phyloP scores from a whole-genome alignment of 1,139 yeast species.

The Entelexis paramagnoliae region DNA sequence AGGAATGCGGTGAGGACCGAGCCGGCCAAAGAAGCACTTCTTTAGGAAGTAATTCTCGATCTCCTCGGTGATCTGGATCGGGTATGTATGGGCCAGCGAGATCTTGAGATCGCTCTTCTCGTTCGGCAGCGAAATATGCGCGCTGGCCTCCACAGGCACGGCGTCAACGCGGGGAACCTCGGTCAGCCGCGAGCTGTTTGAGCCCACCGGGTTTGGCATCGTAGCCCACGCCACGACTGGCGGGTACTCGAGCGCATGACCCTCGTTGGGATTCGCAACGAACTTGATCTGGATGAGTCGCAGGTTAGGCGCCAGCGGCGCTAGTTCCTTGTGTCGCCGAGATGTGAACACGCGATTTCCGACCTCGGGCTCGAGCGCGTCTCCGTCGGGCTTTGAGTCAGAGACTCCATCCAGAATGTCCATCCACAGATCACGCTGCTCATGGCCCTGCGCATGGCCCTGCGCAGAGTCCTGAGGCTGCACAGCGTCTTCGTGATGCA shows the following conservation, averaged over 20 bases:
- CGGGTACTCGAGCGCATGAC: slow-evolving; percentile 34
- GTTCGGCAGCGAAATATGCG: slow-evolving; percentile 38
- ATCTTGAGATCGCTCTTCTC: slow-evolving; percentile 39
- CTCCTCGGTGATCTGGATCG: slow-evolving; percentile 12
- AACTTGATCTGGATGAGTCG: slow-evolving; percentile 41
- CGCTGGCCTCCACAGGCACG: slow-evolving; percentile 41
- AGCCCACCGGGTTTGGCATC: not conserved
- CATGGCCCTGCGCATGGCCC: too few species aligned
- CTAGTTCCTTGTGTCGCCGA: slow-evolving; percentile 26
- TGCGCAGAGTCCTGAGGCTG: not conserved
- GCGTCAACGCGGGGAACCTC: slow-evolving; percentile 35
- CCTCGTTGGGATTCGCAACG: slow-evolving; percentile 32
- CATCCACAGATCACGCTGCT: not conserved
- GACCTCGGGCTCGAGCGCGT: not conserved
- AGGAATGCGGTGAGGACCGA: slow-evolving; percentile 35
- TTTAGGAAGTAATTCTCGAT: slow-evolving; percentile 35
- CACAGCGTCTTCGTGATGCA: slow-evolving; percentile 19
- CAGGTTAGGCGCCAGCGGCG: slow-evolving; percentile 28
- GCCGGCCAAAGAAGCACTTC: slow-evolving; percentile 36
- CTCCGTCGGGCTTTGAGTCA: not conserved
- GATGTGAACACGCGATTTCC: slow-evolving; percentile 9
- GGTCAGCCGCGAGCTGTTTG: slow-evolving; percentile 1
- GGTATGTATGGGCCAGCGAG: slow-evolving; percentile 32
- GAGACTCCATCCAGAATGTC: slow-evolving; percentile 2
- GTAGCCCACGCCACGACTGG: slow-evolving; percentile 46